phyloP scores from a whole-genome alignment of 73 alveolate genomes.

The Paramecium octaurelia region DNA sequence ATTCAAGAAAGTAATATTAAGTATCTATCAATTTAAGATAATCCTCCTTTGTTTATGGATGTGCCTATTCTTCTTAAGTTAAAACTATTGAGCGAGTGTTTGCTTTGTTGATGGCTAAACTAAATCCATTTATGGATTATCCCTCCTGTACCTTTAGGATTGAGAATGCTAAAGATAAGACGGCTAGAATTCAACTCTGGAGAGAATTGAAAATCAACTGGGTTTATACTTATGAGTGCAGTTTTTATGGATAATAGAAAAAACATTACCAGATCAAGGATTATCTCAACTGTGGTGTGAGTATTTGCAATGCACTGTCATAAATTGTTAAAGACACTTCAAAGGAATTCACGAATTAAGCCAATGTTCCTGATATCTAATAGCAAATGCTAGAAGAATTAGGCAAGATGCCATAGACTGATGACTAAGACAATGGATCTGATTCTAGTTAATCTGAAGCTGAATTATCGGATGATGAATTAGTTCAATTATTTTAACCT shows the following conservation, averaged over 20 bases:
- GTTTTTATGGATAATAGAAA: conserved; percentile 53
- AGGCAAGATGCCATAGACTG: conserved; percentile 53
- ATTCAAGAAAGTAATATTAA: conserved; percentile 63
- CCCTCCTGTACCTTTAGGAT: conserved; percentile 71
- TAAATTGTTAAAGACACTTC: conserved; percentile 45
- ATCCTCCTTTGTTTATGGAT: conserved; percentile 58
- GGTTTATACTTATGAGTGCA: conserved; percentile 53
- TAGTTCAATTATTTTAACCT: conserved; percentile 26
- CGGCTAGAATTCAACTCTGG: conserved; percentile 78
- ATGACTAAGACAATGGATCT: conserved; percentile 55
- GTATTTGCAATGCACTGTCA: conserved; percentile 3
- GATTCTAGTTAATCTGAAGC: conserved; percentile 55
- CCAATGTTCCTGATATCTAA: background rate
- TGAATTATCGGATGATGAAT: conserved; percentile 59
- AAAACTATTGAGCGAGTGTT: conserved; percentile 66
- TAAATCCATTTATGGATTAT: conserved; percentile 63
- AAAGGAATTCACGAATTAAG: conserved; percentile 41
- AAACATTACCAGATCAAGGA: conserved; percentile 43
- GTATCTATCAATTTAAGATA: background rate
- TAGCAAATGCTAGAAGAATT: conserved; percentile 23
- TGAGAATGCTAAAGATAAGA: conserved; percentile 72
- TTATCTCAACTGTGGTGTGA: conserved; percentile 39
- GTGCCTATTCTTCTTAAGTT: conserved; percentile 54
- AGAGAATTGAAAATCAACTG: conserved; percentile 65
- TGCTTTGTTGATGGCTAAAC: conserved; percentile 71